A percentile compares a stretch with the other conserved stretches of the same genome.
phyloP scores from a whole-genome alignment of 2,329 filamentous ascomycete genomes.

The Aspergillus tanneri region DNA sequence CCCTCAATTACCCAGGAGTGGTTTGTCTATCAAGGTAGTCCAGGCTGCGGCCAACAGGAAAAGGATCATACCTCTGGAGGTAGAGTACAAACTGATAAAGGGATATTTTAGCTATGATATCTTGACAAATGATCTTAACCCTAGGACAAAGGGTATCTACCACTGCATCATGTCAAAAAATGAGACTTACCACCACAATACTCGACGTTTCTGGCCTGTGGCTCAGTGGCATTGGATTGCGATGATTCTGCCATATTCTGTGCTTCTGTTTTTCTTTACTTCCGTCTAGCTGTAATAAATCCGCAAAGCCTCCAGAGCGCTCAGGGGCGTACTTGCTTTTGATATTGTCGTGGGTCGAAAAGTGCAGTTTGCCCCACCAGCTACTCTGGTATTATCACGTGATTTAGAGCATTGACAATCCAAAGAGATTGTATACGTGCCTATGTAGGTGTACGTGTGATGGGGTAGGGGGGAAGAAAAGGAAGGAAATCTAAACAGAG shows the following conservation, averaged over 20 bases:
- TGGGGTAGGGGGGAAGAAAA: not conserved
- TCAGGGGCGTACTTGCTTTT: no score
- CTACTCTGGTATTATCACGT: no score
- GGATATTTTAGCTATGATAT: slow-evolving; percentile 2
- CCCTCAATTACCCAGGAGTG: not conserved
- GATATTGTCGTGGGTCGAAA: no score
- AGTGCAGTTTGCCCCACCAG: no score
- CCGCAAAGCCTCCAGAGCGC: no score
- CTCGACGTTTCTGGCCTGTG: slow-evolving; percentile 55
- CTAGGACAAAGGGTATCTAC: no score
- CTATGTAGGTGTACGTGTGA: no score
- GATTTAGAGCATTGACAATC: no score
- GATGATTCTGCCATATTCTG: slow-evolving; percentile 36
- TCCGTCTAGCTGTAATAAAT: no score
- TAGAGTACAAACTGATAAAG: slow-evolving; percentile 58
- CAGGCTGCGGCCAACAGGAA: slow-evolving; percentile 11
- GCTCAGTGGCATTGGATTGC: slow-evolving; percentile 37
- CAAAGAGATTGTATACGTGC: no score
- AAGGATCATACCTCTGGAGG: slow-evolving; percentile 61
- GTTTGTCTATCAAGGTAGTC: not conserved
- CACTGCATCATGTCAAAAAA: not conserved
- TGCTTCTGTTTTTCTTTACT: not conserved
- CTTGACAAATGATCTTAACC: not conserved
- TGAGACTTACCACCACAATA: slow-evolving; percentile 60
- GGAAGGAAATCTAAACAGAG: no score